Evolutionary conservation across 176 grass and related monocot genomes (phyloP).

Genomic region (Carex myosuroides): DNA sequence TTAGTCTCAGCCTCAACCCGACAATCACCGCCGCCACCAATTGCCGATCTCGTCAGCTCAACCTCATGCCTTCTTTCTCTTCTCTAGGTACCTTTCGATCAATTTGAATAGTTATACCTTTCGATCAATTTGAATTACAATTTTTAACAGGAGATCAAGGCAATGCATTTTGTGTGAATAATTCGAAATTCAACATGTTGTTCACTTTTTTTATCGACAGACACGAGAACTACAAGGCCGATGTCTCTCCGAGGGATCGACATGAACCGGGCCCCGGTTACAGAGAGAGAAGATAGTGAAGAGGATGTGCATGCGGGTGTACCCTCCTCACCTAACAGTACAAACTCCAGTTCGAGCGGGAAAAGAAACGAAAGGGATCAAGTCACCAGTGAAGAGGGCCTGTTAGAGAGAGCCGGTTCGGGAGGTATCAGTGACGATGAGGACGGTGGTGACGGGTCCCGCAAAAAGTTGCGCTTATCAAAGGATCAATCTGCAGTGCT

Average conservation of each 20-base stretch:
- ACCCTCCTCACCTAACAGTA: conserved; percentile 27
- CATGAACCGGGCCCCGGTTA: conserved; percentile 33
- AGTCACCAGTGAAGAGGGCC: conserved; percentile 1
- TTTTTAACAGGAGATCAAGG: neutral
- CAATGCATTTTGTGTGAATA: neutral
- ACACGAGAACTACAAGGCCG: conserved; percentile 13
- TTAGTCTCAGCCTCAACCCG: conserved; percentile 72
- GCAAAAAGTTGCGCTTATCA: conserved; percentile 79
- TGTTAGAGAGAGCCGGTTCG: conserved; percentile 23
- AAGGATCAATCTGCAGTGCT: conserved; percentile 76
- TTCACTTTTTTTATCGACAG: neutral
- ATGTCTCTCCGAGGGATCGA: conserved; percentile 30
- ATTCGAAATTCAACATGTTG: neutral
- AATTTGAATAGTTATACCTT: neutral
- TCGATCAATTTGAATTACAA: neutral
- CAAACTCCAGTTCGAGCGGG: conserved; percentile 25
- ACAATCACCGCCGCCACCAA: conserved; percentile 32
- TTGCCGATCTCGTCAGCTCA: conserved; percentile 38
- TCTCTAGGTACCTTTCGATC: neutral
- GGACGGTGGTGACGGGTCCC: conserved; percentile 58
- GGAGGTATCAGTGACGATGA: conserved; percentile 67
- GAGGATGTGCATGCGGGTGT: neutral
- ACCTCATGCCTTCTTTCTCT: conserved; percentile 35
- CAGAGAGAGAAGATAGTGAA: conserved; percentile 7
- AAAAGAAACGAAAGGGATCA: conserved; percentile 34